Evolutionary conservation across 1,139 yeast species (phyloP).

Genomic region (Debaryomyces nepalensis): DNA sequence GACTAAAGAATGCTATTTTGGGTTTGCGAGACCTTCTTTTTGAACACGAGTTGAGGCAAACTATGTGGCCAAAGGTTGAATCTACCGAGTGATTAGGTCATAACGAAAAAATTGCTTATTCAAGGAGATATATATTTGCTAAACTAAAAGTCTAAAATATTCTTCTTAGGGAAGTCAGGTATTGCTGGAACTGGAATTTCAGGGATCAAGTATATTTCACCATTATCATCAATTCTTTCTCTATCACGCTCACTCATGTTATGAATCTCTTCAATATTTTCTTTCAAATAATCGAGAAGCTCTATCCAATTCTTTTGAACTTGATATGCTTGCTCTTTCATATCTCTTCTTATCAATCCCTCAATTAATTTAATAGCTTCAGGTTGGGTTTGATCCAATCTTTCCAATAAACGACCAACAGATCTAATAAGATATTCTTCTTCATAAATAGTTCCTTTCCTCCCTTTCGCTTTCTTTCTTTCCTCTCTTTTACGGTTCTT

Average conservation of each 20-base stretch:
- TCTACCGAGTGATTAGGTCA: too few relatives aligned
- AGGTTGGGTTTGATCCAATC: conserved; percentile 72
- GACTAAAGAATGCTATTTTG: conserved; percentile 44
- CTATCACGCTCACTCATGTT: conserved; percentile 81
- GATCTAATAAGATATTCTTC: conserved; percentile 93
- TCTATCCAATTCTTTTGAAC: conserved; percentile 72
- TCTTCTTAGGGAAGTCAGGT: conserved; percentile 59
- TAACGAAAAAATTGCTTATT: too few relatives aligned
- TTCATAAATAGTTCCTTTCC: conserved; percentile 96
- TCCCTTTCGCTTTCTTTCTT: conserved; percentile 93
- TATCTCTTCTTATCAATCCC: conserved; percentile 72
- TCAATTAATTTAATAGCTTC: conserved; percentile 79
- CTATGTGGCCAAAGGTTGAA: too few relatives aligned
- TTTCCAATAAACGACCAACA: conserved; percentile 83
- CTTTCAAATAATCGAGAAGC: conserved; percentile 57
- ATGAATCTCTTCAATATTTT: conserved; percentile 74
- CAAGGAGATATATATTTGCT: neutral
- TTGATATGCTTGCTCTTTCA: conserved; percentile 81
- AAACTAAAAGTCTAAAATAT: conserved; percentile 58
- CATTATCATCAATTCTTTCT: conserved; percentile 87
- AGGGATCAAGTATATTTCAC: conserved; percentile 75
- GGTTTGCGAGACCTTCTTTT: conserved; percentile 30
- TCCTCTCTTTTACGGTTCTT: conserved; percentile 95
- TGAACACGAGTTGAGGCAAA: conserved; percentile 21
- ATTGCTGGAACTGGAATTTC: conserved; percentile 72